Base-by-base conservation (phyloP, 2,329 filamentous ascomycete species). In the Alternaria sp. region DNA sequence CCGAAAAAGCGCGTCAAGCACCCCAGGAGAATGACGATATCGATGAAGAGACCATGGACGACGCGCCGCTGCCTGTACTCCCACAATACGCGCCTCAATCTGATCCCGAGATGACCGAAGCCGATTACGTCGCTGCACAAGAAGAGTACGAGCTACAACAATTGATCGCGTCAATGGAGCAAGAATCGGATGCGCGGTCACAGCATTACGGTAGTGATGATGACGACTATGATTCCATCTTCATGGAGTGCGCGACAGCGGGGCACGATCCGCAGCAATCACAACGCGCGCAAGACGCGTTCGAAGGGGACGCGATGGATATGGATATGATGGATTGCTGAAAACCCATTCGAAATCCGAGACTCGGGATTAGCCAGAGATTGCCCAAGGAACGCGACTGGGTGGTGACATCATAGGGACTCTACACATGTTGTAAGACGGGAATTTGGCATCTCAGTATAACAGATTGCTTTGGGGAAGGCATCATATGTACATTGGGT, bases 181-280 rank as follows among this genome's bases (percentile, higher is more conserved):
- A 73, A 19, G 70, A 62, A 25, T 45, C 66, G 28, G 68, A 74
- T 11, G 47, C 40, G 3, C 46, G 55, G 15, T 74, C 75, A 65
- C 75, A 75, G 67, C 71, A 79, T 45, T 80, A 82, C 49, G 81
- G 82, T n/a, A 85, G 85, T 67, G 86, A 88, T 65, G 86, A 87
- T n/a, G 84, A 85, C 36, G 87, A 89, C 65, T 89, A 88, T 70
- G 86, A 89, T 69, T 80, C 81, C 65, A 80, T 89, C 8, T 89
- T 97, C 75, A 86, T 88, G 82, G 88, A 92, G 68, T 73, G 68
- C 54, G 75, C 92, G 40, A 60, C 61, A 21, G 25, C 51, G 9
- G 78, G 88, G 54, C 83, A 85, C n/a, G 79, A 84, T 63, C 68
- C 76, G 54, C 68, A 64, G 12, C 73, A 78, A 13, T 62, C 71